phyloP scores from a whole-genome alignment of 2,329 filamentous ascomycete genomes.

The Xylariaceae sp. region DNA sequence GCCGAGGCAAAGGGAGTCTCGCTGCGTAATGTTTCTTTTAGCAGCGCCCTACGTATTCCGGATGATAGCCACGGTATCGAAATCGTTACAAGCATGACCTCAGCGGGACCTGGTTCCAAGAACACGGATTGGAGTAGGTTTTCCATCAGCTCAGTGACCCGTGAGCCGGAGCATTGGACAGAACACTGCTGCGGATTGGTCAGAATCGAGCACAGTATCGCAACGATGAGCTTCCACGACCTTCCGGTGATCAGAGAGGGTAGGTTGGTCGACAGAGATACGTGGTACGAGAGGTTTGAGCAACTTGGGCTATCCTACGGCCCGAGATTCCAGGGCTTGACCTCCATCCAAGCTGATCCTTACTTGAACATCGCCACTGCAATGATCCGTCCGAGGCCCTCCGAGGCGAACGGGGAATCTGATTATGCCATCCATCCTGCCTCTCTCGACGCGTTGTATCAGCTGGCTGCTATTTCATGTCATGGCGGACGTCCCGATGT shows the following conservation, averaged over 20 bases:
- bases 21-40: conserved; percentile 1
- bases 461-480: conserved; percentile 3
- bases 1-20: background rate
- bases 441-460: conserved; percentile 3
- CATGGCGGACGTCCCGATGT: background rate
- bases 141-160: too few species aligned
- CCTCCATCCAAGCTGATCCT: conserved; percentile 1
- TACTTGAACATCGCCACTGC: background rate
- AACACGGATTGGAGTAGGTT: too few species aligned
- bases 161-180: background rate
- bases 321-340: conserved; percentile 4
- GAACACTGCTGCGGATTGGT: conserved; percentile 4
- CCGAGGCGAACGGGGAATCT: conserved; percentile 2
- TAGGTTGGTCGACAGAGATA: background rate
- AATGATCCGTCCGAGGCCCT: too few species aligned
- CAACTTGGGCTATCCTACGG: conserved; percentile 4
- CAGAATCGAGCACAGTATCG: background rate
- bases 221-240: too few species aligned
- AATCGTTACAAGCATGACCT: conserved; percentile 5
- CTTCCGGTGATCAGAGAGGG: too few species aligned
- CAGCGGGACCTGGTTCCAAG: conserved; percentile 2
- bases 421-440: conserved; percentile 5
- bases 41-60: conserved; percentile 1
- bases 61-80: conserved; percentile 5
- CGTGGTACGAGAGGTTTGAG: conserved; percentile 5